phyloP scores from a whole-genome alignment of 2,329 filamentous ascomycete species.

The Sarocladium oryzae region DNA sequence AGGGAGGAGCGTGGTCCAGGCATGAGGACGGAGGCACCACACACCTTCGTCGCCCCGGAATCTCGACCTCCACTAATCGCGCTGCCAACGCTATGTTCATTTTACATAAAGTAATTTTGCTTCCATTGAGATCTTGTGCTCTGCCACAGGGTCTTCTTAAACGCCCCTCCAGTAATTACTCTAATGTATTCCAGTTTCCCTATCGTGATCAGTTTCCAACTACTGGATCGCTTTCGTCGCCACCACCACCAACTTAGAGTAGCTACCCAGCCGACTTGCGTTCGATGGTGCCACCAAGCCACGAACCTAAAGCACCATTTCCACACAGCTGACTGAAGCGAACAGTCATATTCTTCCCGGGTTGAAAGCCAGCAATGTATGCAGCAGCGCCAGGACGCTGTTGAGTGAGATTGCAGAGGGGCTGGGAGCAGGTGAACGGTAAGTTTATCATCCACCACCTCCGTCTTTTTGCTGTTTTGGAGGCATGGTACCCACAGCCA shows the following conservation, averaged over 20 bases:
- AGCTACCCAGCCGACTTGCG: too few species aligned
- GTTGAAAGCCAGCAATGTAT: too few species aligned
- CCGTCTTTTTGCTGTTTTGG: too few species aligned
- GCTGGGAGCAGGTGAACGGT: too few species aligned
- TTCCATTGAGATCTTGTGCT: neutral
- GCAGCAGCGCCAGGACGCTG: too few species aligned
- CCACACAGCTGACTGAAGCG: too few species aligned
- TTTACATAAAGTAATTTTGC: neutral
- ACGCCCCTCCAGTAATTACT: neutral
- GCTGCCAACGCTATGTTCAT: neutral
- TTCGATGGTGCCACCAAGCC: constrained; percentile 1
- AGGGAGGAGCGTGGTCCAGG: neutral
- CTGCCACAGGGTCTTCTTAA: too few species aligned
- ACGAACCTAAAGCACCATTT: neutral
- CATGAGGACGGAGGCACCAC: neutral
- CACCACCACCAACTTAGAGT: neutral
- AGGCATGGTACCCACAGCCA: too few species aligned
- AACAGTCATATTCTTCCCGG: too few species aligned
- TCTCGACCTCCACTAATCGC: neutral
- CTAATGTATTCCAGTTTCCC: neutral
- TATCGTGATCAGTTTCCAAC: neutral
- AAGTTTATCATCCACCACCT: too few species aligned
- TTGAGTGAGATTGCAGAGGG: too few species aligned
- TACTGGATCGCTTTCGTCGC: neutral
- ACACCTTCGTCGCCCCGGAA: neutral